These are phyloP conservation scores for Triticum timopheevii DNA, from an alignment of 176 grass and related monocot genomes.

Conservation along the genomic window DNA sequence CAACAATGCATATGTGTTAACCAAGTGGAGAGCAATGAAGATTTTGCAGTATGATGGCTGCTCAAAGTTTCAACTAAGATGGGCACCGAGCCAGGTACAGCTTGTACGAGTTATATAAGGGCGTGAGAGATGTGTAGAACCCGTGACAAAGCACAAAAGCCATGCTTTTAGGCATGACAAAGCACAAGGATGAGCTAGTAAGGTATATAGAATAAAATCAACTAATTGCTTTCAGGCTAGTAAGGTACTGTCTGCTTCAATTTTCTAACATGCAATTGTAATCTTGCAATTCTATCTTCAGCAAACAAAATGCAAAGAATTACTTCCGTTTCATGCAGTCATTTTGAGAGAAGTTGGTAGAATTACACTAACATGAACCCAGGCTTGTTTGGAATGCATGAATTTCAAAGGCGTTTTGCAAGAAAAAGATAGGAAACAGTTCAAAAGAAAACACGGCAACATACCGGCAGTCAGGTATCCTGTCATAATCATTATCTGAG, in stretches of 20 bases:
- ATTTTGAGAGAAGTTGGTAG: neutral
- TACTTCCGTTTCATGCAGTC: neutral
- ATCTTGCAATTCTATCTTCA: neutral
- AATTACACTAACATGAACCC: neutral
- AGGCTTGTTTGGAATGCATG: neutral
- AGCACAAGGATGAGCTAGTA: neutral
- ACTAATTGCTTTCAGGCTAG: neutral
- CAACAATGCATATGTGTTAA: slow-evolving; percentile 38
- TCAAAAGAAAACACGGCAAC: neutral
- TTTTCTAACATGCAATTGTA: neutral
- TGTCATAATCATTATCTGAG: slow-evolving; percentile 69
- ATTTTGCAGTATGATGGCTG: slow-evolving; percentile 35
- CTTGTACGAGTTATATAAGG: neutral
- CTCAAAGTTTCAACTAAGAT: neutral
- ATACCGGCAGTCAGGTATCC: slow-evolving; percentile 62
- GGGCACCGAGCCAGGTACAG: neutral
- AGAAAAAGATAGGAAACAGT: neutral
- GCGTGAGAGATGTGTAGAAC: neutral
- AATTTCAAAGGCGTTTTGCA: neutral
- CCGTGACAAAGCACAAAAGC: neutral
- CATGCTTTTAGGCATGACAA: neutral
- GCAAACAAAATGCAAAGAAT: neutral
- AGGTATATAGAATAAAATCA: neutral
- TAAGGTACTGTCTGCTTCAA: neutral
- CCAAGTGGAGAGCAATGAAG: slow-evolving; percentile 40